Conservation (phyloP, 345 rosid species). For the Crucihimalaya himalaica region DNA sequence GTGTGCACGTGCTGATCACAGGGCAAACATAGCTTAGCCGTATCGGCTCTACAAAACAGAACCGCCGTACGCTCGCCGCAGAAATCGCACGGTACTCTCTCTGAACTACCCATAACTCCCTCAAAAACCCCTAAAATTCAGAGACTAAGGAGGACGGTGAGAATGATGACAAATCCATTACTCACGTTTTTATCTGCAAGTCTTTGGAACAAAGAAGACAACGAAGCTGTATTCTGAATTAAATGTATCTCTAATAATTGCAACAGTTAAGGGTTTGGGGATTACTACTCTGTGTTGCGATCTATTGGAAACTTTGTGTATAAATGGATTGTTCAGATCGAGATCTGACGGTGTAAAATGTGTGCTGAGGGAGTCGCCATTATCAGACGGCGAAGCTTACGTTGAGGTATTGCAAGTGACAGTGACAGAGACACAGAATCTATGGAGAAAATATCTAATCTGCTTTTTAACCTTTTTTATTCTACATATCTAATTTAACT, state of each 20-base stretch:
- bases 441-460: constrained; percentile 23
- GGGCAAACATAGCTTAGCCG: constrained; percentile 81
- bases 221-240: constrained; percentile 2
- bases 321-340: not conserved
- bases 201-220: constrained; percentile 24
- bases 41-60: constrained; percentile 82
- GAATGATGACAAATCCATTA: not conserved
- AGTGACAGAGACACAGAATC: constrained; percentile 19
- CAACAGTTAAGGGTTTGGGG: not conserved
- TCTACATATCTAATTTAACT: not conserved
- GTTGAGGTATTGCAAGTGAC: constrained; percentile 1
- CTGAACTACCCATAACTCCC: constrained; percentile 45
- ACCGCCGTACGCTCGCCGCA: constrained; percentile 71
- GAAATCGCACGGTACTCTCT: constrained; percentile 64
- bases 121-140: not conserved
- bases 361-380: constrained; percentile 6
- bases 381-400: constrained; percentile 5
- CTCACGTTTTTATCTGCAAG: constrained; percentile 26
- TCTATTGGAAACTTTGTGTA: constrained; percentile 7
- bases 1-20: constrained; percentile 96
- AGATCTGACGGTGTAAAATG: constrained; percentile 24
- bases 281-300: constrained; percentile 6
- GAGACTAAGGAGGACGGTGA: constrained; percentile 14
- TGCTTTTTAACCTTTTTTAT: not conserved
- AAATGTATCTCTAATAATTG: constrained; percentile 17